A percentile compares a stretch with the other conserved stretches of the same genome.
Evolutionary conservation across 2,329 filamentous ascomycete species (phyloP).

Genomic region (Monilinia fructicola): DNA sequence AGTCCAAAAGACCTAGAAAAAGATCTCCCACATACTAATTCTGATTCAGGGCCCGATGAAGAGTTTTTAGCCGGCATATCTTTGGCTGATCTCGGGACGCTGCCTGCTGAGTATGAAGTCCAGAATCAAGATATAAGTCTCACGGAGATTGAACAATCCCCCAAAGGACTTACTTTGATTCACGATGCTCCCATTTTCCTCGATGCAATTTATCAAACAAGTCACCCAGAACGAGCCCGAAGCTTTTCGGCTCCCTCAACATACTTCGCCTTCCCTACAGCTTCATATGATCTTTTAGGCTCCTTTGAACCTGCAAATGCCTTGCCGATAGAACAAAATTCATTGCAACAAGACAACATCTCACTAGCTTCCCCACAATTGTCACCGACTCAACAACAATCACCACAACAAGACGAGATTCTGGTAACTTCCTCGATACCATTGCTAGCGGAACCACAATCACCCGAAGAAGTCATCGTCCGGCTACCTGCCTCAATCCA

Average conservation of each 20-base stretch:
- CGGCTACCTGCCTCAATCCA: background rate
- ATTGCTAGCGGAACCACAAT: background rate
- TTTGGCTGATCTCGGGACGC: too few species aligned
- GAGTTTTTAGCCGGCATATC: background rate
- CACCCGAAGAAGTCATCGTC: too few species aligned
- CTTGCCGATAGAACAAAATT: background rate
- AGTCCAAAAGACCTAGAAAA: background rate
- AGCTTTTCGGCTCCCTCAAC: background rate
- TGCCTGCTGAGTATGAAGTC: too few species aligned
- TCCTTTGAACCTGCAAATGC: background rate
- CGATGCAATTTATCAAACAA: background rate
- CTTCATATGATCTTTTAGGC: background rate
- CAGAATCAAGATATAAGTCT: background rate
- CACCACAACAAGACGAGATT: too few species aligned
- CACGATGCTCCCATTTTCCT: background rate
- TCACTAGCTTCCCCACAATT: background rate
- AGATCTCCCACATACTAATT: background rate
- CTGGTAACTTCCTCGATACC: too few species aligned
- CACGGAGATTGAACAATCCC: background rate
- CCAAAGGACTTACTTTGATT: background rate
- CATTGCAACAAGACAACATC: background rate
- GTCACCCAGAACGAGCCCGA: background rate
- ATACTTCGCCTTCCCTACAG: background rate
- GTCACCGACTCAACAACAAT: background rate
- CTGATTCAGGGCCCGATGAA: constrained; percentile 2